These are phyloP conservation scores for Phytophthora crassamura DNA, from an alignment of 352 stramenopile genomes.

Conservation along the genomic window DNA sequence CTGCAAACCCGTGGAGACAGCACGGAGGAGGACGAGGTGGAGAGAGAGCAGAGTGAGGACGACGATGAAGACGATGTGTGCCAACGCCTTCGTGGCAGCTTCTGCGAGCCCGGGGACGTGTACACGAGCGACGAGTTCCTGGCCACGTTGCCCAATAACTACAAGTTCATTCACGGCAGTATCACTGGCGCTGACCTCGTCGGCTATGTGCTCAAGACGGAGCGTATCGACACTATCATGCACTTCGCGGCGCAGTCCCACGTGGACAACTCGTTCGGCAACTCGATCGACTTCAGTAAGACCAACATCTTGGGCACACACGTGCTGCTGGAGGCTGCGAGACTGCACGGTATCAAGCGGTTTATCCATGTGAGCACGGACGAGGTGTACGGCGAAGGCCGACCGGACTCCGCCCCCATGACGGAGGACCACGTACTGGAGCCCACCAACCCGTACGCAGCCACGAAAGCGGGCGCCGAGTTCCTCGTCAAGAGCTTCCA, in stretches of 20 bases:
- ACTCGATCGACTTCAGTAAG: slow-evolving; percentile 98
- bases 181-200: slow-evolving; percentile 96
- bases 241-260: slow-evolving; percentile 99
- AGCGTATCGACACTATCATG: slow-evolving; percentile 98
- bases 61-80: slow-evolving; percentile 40
- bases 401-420: slow-evolving; percentile 92
- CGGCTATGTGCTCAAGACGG: slow-evolving; percentile 93
- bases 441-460: slow-evolving; percentile 98
- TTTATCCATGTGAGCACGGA: slow-evolving; percentile 99
- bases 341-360: slow-evolving; percentile 87
- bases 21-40: slow-evolving; percentile 33
- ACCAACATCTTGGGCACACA: slow-evolving; percentile 99
- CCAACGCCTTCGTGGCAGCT: slow-evolving; percentile 59
- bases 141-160: slow-evolving; percentile 56
- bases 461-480: slow-evolving; percentile 98
- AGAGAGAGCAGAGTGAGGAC: slow-evolving; percentile 36
- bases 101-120: slow-evolving; percentile 57
- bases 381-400: slow-evolving; percentile 98
- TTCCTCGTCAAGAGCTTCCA: slow-evolving; percentile 97
- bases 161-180: slow-evolving; percentile 98
- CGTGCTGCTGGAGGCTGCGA: slow-evolving; percentile 96
- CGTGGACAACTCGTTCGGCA: slow-evolving; percentile 99
- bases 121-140: slow-evolving; percentile 29
- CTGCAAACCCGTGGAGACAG: slow-evolving; percentile 1
- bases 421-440: slow-evolving; percentile 94